These are phyloP conservation scores for Raphanus raphanistrum DNA, from an alignment of 345 rosid genomes.

Conservation along the genomic window DNA sequence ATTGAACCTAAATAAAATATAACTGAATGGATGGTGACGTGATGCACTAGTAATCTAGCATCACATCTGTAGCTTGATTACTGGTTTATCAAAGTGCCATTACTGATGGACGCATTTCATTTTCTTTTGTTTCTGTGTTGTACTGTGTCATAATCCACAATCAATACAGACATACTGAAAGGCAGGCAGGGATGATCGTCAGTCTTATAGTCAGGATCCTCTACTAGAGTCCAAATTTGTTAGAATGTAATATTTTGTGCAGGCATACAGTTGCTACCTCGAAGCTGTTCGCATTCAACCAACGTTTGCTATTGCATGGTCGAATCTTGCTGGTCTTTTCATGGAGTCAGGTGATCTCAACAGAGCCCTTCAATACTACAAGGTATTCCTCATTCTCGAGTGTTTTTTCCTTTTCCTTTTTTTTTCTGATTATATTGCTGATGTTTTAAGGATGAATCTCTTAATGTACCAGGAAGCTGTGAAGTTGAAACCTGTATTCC, in stretches of 20 bases:
- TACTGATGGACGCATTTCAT: conserved; percentile 65
- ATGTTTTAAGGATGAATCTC: conserved; percentile 13
- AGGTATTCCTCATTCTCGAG: conserved; percentile 49
- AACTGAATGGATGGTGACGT: conserved; percentile 28
- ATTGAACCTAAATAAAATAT: conserved; percentile 1
- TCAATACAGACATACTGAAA: conserved; percentile 65
- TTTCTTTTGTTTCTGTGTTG: conserved; percentile 56
- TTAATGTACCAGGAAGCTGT: conserved; percentile 80
- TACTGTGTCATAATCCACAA: conserved; percentile 61
- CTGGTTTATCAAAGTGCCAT: conserved; percentile 44
- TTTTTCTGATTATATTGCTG: background rate
- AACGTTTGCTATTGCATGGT: conserved; percentile 98
- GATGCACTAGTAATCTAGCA: conserved; percentile 27
- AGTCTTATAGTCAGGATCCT: conserved; percentile 76
- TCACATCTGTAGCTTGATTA: conserved; percentile 32
- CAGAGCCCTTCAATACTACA: conserved; percentile 91
- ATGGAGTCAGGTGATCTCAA: conserved; percentile 97
- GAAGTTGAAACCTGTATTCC: conserved; percentile 81
- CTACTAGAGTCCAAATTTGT: conserved; percentile 65
- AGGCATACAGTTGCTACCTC: conserved; percentile 96
- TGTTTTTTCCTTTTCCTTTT: background rate
- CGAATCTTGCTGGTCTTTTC: conserved; percentile 97
- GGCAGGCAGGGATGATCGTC: conserved; percentile 82
- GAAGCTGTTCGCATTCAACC: conserved; percentile 98
- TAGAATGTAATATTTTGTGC: conserved; percentile 80